These are phyloP conservation scores for Suillus americanus DNA, from an alignment of 768 basidiomycete genomes.

Conservation along the genomic window DNA sequence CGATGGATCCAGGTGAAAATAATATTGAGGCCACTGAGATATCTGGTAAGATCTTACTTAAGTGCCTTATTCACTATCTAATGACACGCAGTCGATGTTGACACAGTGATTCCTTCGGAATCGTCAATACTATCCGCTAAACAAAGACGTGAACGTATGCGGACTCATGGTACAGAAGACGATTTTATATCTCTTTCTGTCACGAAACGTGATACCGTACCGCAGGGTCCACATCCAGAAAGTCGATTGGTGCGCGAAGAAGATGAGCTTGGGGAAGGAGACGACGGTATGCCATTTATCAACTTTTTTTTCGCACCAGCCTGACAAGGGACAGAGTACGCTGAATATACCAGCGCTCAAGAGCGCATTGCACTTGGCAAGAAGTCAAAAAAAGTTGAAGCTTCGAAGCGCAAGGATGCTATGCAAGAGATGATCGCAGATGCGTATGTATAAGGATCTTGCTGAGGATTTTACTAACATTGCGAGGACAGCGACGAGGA, in stretches of 20 bases:
- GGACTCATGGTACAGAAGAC: slow-evolving; percentile 50
- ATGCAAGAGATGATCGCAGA: slow-evolving; percentile 85
- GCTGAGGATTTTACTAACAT: neutral
- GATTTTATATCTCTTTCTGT: slow-evolving; percentile 83
- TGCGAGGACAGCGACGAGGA: slow-evolving; percentile 58
- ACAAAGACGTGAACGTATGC: slow-evolving; percentile 70
- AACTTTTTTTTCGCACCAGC: slow-evolving; percentile 1
- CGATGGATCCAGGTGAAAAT: slow-evolving; percentile 41
- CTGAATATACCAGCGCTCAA: slow-evolving; percentile 85
- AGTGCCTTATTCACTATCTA: neutral
- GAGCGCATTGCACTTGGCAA: slow-evolving; percentile 86
- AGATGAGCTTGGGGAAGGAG: slow-evolving; percentile 84
- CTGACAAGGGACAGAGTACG: slow-evolving; percentile 55
- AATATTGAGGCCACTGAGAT: slow-evolving; percentile 31
- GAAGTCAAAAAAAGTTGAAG: slow-evolving; percentile 73
- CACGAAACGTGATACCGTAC: slow-evolving; percentile 48
- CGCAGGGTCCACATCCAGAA: slow-evolving; percentile 79
- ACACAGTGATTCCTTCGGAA: slow-evolving; percentile 62
- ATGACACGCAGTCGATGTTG: slow-evolving; percentile 33
- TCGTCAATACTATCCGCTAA: slow-evolving; percentile 72
- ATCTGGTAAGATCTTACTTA: slow-evolving; percentile 27
- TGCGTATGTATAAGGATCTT: slow-evolving; percentile 49
- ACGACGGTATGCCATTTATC: slow-evolving; percentile 63
- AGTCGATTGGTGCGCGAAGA: slow-evolving; percentile 83
- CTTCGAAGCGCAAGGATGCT: slow-evolving; percentile 58